Percentiles rank a stretch among this genome's conserved stretches.
Conservation (phyloP, 208 protist genomes). For the Acanthamoeba triangularis region DNA sequence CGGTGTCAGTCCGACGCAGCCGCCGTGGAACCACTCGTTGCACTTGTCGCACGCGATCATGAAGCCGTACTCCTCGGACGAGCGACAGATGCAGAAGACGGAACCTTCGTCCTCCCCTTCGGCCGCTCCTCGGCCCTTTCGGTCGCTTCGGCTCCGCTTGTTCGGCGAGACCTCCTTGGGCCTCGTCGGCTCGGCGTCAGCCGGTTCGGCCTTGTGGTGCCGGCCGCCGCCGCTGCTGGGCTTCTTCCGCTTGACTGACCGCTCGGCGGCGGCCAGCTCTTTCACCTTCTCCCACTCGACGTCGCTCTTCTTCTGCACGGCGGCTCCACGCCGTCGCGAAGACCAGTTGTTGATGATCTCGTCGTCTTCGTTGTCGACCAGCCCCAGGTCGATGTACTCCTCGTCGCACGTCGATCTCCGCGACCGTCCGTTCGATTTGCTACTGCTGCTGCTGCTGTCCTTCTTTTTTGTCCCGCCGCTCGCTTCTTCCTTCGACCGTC, state of each 20-base stretch:
- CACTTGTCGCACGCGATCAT: conserved; percentile 88
- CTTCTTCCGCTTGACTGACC: background rate
- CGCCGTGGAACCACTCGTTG: conserved; percentile 87
- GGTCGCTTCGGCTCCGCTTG: conserved; percentile 47
- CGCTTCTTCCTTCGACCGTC: background rate
- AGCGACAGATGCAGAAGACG: conserved; percentile 76
- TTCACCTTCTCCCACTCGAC: conserved; percentile 48
- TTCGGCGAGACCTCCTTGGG: background rate
- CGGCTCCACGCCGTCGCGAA: background rate
- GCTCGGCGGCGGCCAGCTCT: conserved; percentile 18
- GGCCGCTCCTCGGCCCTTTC: background rate
- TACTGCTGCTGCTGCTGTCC: background rate
- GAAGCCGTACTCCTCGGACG: conserved; percentile 80
- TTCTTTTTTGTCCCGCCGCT: background rate
- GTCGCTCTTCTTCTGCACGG: conserved; percentile 61
- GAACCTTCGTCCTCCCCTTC: background rate
- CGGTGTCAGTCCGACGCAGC: conserved; percentile 81
- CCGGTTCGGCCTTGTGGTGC: background rate
- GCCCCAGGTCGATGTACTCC: conserved; percentile 37
- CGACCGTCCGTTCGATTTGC: background rate
- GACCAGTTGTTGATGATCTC: conserved; percentile 50
- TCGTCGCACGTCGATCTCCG: background rate
- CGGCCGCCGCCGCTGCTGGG: background rate
- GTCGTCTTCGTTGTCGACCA: conserved; percentile 32
- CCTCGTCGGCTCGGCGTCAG: background rate